These are phyloP conservation scores for Nicotiana tabacum DNA, from an alignment of 257 asterid genomes.

Conservation along the genomic window DNA sequence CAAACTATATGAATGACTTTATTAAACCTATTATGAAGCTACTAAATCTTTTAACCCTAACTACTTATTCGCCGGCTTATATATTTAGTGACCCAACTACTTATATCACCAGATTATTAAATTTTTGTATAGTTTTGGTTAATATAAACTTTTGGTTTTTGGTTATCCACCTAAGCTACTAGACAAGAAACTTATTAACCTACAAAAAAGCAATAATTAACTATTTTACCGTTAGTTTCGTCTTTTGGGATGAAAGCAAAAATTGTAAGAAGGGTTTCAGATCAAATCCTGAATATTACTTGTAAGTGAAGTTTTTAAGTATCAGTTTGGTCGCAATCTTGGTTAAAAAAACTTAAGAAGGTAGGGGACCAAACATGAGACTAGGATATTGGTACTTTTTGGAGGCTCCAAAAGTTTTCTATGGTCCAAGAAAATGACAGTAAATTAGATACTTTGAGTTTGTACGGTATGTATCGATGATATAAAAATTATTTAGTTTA, in stretches of 20 bases:
- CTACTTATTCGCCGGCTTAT: background rate
- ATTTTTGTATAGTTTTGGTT: background rate
- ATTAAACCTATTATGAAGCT: background rate
- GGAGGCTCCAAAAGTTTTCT: background rate
- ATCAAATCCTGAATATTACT: background rate
- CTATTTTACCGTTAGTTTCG: background rate
- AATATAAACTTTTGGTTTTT: background rate
- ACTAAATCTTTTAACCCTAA: slow-evolving; percentile 1
- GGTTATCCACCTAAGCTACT: background rate
- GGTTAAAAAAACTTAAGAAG: background rate
- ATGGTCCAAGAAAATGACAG: slow-evolving; percentile 8
- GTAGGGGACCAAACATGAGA: slow-evolving; percentile 4
- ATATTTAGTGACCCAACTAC: background rate
- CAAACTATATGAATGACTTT: background rate
- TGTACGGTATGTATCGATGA: too few relatives aligned
- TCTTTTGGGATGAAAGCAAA: slow-evolving; percentile 1
- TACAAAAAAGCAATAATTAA: background rate
- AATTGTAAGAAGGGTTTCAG: background rate
- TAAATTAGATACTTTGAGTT: background rate
- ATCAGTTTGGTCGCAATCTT: background rate
- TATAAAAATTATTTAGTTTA: too few relatives aligned
- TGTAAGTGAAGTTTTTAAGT: background rate
- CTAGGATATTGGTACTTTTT: background rate
- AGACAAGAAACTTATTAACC: background rate
- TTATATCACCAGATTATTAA: background rate